Percentiles rank a stretch among this genome's conserved stretches.
Evolutionary conservation across 495 filamentous ascomycete genomes (phyloP).

Genomic region (Xylaria flabelliformis): DNA sequence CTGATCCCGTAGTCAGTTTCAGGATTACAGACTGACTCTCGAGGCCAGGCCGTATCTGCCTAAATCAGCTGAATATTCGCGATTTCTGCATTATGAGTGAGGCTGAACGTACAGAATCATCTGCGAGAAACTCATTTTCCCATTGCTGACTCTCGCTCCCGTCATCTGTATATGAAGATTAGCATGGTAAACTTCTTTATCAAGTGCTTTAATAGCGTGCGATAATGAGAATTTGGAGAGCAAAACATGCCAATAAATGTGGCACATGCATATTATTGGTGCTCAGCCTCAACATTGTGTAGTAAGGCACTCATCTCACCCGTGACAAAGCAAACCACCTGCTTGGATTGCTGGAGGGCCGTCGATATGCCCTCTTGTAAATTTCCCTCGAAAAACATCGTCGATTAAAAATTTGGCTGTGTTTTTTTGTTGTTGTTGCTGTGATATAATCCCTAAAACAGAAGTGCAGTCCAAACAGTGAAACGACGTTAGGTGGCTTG

Average conservation of each 20-base stretch:
- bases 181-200: slow-evolving; percentile 5
- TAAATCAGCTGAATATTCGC: slow-evolving; percentile 15
- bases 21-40: slow-evolving; percentile 67
- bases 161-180: slow-evolving; percentile 56
- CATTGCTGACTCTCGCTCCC: slow-evolving; percentile 69
- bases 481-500: slow-evolving; percentile 1
- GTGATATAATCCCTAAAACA: not conserved
- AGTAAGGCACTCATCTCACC: slow-evolving; percentile 38
- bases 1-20: slow-evolving; percentile 69
- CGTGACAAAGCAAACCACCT: slow-evolving; percentile 57
- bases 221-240: not conserved
- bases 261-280: not conserved
- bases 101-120: slow-evolving; percentile 57
- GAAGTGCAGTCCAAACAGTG: not conserved
- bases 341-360: slow-evolving; percentile 67
- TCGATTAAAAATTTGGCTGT: not conserved
- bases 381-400: slow-evolving; percentile 80
- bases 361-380: slow-evolving; percentile 78
- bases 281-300: not conserved
- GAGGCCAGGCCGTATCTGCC: slow-evolving; percentile 57
- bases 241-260: not conserved
- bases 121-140: slow-evolving; percentile 75
- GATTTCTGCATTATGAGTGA: not conserved
- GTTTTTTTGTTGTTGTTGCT: not conserved
- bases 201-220: not conserved